These are phyloP conservation scores for Salvia splendens DNA, from an alignment of 257 asterid species.

Conservation along the genomic window DNA sequence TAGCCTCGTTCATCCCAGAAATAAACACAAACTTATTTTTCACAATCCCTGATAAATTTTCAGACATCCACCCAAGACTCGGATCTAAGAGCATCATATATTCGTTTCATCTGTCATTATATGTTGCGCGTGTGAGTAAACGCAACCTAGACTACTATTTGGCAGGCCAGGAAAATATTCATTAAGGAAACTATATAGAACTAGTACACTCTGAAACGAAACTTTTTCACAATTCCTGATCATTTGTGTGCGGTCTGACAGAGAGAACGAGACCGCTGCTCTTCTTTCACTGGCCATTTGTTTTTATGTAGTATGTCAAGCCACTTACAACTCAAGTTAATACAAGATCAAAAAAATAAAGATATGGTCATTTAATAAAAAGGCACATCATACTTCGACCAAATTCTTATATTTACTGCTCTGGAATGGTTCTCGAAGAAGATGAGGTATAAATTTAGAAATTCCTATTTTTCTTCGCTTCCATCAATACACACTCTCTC, in stretches of 20 bases:
- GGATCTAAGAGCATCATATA: not conserved
- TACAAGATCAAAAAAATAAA: not conserved
- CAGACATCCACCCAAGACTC: not conserved
- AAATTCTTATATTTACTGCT: too few relatives aligned
- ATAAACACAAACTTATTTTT: not conserved
- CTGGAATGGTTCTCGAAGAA: not conserved
- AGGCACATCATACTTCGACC: not conserved
- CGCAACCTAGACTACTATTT: too few relatives aligned
- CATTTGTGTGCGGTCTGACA: too few relatives aligned
- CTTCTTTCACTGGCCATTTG: not conserved
- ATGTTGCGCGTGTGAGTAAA: too few relatives aligned
- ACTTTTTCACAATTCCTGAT: too few relatives aligned
- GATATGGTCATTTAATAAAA: conserved; percentile 2
- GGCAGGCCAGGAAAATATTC: too few relatives aligned
- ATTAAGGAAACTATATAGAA: too few relatives aligned
- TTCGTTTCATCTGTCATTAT: not conserved
- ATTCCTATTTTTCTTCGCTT: not conserved
- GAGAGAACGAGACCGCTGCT: not conserved
- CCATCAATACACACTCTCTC: not conserved
- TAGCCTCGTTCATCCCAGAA: not conserved
- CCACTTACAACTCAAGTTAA: conserved; percentile 2
- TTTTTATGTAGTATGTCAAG: not conserved
- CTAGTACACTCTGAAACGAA: not conserved
- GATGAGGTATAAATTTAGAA: not conserved
- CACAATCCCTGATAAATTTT: not conserved